Conservation (phyloP, 2,329 filamentous ascomycete species). For the Colletotrichum aenigma region DNA sequence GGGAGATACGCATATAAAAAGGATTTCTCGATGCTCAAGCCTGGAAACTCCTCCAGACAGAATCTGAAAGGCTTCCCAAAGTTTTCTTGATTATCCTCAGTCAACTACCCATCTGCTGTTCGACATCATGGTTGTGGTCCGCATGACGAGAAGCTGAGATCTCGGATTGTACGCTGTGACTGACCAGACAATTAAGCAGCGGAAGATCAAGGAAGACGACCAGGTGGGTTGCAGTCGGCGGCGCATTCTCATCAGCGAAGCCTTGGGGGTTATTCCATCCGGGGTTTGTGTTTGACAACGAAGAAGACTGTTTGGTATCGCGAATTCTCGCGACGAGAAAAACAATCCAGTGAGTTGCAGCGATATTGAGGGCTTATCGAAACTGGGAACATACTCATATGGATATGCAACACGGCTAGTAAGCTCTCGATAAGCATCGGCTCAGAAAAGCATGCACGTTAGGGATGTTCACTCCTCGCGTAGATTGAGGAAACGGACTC, state of each 20-base stretch:
- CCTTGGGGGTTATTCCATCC: accelerated
- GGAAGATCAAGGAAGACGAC: background rate
- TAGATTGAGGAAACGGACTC: accelerated
- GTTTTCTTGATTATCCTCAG: too few relatives aligned
- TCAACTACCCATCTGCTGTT: accelerated
- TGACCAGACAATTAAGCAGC: accelerated
- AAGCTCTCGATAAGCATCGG: accelerated
- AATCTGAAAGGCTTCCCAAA: too few relatives aligned
- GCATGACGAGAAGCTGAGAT: too few relatives aligned
- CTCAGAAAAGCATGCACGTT: background rate
- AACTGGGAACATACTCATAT: accelerated
- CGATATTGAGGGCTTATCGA: accelerated
- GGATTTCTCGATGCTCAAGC: too few relatives aligned
- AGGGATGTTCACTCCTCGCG: background rate
- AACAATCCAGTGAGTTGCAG: background rate
- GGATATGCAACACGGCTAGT: background rate
- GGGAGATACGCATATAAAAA: too few relatives aligned
- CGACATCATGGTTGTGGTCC: too few relatives aligned
- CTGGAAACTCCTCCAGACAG: too few relatives aligned
- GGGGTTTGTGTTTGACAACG: too few relatives aligned
- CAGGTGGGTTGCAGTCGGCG: accelerated
- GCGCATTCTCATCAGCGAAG: accelerated
- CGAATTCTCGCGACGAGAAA: too few relatives aligned
- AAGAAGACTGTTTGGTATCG: too few relatives aligned
- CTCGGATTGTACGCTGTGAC: accelerated